These are phyloP conservation scores for Coemansia pectinata DNA, from an alignment of 192 early-diverging fungal genomes.

Conservation along the genomic window DNA sequence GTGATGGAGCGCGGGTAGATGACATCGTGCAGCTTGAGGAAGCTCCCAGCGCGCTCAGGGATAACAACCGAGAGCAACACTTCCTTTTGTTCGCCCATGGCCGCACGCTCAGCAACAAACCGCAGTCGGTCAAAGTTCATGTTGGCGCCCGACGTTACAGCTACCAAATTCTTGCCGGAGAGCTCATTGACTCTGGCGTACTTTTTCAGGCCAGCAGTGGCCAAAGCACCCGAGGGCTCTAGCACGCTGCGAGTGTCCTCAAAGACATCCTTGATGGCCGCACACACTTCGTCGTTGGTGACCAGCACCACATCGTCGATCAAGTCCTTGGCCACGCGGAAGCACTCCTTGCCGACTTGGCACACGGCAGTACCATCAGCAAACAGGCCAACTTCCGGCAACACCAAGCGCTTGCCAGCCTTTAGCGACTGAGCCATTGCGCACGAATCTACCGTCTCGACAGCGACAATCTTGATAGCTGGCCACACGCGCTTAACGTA, in stretches of 20 bases:
- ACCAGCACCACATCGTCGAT: slow-evolving; percentile 93
- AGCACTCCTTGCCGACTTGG: slow-evolving; percentile 86
- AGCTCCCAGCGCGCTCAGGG: slow-evolving; percentile 88
- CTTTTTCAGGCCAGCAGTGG: slow-evolving; percentile 84
- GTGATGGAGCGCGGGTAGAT: slow-evolving; percentile 87
- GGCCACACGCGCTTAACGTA: slow-evolving; percentile 94
- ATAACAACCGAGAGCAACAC: slow-evolving; percentile 90
- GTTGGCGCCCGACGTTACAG: slow-evolving; percentile 91
- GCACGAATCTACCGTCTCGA: slow-evolving; percentile 87
- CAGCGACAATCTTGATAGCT: slow-evolving; percentile 86
- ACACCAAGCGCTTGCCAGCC: slow-evolving; percentile 61
- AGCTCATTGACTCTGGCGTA: slow-evolving; percentile 63
- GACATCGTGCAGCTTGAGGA: slow-evolving; percentile 73
- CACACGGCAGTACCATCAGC: slow-evolving; percentile 97
- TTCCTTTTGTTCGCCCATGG: slow-evolving; percentile 90
- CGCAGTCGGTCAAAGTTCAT: slow-evolving; percentile 99
- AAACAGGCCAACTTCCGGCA: slow-evolving; percentile 90
- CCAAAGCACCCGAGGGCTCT: slow-evolving; percentile 94
- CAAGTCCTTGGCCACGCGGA: slow-evolving; percentile 73
- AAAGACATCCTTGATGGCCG: slow-evolving; percentile 86
- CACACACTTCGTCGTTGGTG: slow-evolving; percentile 94
- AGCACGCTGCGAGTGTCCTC: slow-evolving; percentile 93
- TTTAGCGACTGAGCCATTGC: slow-evolving; percentile 84
- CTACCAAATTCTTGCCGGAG: slow-evolving; percentile 65
- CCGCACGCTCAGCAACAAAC: slow-evolving; percentile 95